These are phyloP conservation scores for Barbatosphaeria neglecta DNA, from an alignment of 495 filamentous ascomycete genomes.

Conservation along the genomic window DNA sequence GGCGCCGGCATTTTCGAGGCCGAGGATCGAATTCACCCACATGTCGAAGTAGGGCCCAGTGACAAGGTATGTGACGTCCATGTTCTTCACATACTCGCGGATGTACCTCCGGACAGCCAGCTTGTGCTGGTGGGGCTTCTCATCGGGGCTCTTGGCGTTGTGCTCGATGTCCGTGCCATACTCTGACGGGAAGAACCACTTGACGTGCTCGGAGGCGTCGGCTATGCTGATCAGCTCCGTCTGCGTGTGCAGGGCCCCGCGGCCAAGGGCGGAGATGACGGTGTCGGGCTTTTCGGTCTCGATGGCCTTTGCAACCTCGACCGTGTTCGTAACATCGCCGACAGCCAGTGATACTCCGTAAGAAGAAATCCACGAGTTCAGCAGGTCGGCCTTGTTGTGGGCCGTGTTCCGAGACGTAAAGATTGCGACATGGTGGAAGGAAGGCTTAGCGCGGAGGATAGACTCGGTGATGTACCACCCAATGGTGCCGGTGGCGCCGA, in stretches of 20 bases:
- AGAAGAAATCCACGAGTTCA: conserved; percentile 33
- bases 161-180: conserved; percentile 69
- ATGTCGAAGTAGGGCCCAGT: conserved; percentile 62
- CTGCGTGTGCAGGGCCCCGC: conserved; percentile 44
- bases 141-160: conserved; percentile 40
- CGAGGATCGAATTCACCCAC: conserved; percentile 36
- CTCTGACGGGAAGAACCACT: conserved; percentile 61
- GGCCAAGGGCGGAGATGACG: conserved; percentile 52
- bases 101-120: conserved; percentile 51
- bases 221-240: conserved; percentile 48
- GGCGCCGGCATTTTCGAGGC: conserved; percentile 29
- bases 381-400: conserved; percentile 30
- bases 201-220: conserved; percentile 39
- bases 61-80: conserved; percentile 57
- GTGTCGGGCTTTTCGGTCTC: conserved; percentile 51
- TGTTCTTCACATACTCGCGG: conserved; percentile 30
- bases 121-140: conserved; percentile 61
- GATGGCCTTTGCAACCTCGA: conserved; percentile 43
- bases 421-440: conserved; percentile 43
- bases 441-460: conserved; percentile 39
- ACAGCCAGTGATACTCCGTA: conserved; percentile 45
- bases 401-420: conserved; percentile 50
- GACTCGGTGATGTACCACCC: conserved; percentile 51
- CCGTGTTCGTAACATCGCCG: conserved; percentile 43
- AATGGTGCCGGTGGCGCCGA: conserved; percentile 61